These are phyloP conservation scores for Fusarium buharicum DNA, from an alignment of 2,329 filamentous ascomycete species.

Conservation along the genomic window DNA sequence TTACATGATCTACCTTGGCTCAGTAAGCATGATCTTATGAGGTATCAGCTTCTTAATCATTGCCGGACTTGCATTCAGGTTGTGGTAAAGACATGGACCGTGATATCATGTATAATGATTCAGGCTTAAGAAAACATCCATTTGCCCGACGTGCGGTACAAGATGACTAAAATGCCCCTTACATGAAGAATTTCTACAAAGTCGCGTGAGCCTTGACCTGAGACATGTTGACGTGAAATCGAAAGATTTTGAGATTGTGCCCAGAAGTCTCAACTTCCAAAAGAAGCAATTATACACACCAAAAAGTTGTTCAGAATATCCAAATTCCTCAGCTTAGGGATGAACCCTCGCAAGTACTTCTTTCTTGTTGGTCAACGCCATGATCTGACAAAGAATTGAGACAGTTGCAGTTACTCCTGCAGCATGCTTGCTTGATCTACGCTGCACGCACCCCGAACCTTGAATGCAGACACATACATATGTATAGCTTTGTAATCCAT, in stretches of 20 bases:
- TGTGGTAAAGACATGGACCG: neutral
- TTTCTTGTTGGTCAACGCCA: conserved; percentile 13
- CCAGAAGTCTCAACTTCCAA: conserved; percentile 3
- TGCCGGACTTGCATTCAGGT: neutral
- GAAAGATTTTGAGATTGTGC: conserved; percentile 17
- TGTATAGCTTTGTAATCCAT: too few species aligned
- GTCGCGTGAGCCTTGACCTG: conserved; percentile 21
- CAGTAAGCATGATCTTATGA: too few species aligned
- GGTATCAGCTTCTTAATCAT: too few species aligned
- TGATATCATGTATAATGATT: neutral
- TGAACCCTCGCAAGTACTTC: neutral
- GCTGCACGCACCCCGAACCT: too few species aligned
- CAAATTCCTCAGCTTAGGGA: conserved; percentile 9
- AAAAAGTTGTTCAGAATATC: too few species aligned
- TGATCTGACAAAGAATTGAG: conserved; percentile 30
- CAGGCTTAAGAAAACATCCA: neutral
- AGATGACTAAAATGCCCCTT: neutral
- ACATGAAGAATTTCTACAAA: neutral
- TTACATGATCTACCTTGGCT: conserved; percentile 25
- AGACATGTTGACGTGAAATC: conserved; percentile 26
- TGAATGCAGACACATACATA: too few species aligned
- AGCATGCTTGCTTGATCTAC: conserved; percentile 5
- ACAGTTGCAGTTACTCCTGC: conserved; percentile 15
- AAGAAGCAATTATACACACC: conserved; percentile 5
- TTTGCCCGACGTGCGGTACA: conserved; percentile 24